Conservation (phyloP, 441 rosid genomes). For the Pelargonium citronellum region DNA sequence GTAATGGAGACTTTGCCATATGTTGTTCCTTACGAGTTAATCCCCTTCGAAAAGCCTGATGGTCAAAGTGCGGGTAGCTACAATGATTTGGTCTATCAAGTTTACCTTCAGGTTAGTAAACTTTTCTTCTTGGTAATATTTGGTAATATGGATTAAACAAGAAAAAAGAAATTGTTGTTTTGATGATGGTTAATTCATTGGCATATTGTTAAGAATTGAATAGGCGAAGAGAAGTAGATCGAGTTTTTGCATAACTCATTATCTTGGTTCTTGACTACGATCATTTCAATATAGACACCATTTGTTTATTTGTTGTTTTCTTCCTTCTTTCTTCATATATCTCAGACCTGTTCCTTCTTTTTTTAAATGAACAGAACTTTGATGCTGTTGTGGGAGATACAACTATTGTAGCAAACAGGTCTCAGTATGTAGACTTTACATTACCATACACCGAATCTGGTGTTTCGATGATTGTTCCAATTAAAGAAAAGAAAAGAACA, state of each 20-base stretch:
- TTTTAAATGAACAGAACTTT: conserved; percentile 23
- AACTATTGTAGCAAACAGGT: conserved; percentile 40
- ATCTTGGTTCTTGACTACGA: too few relatives aligned
- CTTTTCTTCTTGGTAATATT: not conserved
- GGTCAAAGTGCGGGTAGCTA: conserved; percentile 29
- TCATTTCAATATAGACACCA: too few relatives aligned
- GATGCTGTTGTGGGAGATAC: conserved; percentile 57
- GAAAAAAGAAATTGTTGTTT: too few relatives aligned
- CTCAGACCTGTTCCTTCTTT: too few relatives aligned
- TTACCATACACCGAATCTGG: conserved; percentile 51
- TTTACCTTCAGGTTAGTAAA: conserved; percentile 35
- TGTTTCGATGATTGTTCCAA: conserved; percentile 41
- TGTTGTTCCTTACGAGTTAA: conserved; percentile 29
- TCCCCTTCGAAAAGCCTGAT: conserved; percentile 28
- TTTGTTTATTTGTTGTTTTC: too few relatives aligned
- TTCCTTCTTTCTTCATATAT: too few relatives aligned
- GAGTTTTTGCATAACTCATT: too few relatives aligned
- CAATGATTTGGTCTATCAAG: conserved; percentile 38
- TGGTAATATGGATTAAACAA: too few relatives aligned
- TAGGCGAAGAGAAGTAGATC: too few relatives aligned
- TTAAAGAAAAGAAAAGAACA: conserved; percentile 26
- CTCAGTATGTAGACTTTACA: conserved; percentile 46
- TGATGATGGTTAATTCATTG: too few relatives aligned
- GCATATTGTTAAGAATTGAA: too few relatives aligned
- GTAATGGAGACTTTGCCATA: conserved; percentile 37